phyloP scores from a whole-genome alignment of 805 yeast genomes.

The Yarrowia sp. region DNA sequence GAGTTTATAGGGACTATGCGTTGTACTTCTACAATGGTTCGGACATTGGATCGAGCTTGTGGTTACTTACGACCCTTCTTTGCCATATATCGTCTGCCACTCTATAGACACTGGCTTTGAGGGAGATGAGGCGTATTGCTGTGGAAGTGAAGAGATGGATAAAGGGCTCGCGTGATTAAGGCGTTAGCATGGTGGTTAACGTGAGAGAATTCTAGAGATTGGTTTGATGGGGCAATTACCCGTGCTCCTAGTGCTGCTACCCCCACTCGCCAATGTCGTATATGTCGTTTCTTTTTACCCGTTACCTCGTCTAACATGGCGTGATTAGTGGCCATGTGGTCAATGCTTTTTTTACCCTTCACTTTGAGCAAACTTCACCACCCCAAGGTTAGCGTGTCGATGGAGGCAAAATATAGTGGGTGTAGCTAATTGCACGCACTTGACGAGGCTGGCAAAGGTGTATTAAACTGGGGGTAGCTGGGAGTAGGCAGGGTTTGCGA shows the following conservation, averaged over 20 bases:
- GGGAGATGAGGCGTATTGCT: not conserved
- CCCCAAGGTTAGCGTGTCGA: constrained; percentile 1
- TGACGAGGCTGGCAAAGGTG: constrained; percentile 1
- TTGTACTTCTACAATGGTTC: too few relatives aligned
- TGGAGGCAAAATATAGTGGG: not conserved
- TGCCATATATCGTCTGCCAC: not conserved
- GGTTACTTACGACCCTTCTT: not conserved
- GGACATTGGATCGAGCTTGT: not conserved
- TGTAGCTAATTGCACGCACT: not conserved
- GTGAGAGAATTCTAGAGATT: too few relatives aligned
- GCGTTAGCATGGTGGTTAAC: too few relatives aligned
- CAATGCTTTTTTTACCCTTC: not conserved
- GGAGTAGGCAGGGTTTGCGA: not conserved
- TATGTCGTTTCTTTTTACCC: not conserved
- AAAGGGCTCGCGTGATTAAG: too few relatives aligned
- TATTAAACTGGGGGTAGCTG: not conserved
- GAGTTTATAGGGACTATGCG: not conserved
- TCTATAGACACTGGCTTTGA: not conserved
- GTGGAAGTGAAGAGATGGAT: not conserved
- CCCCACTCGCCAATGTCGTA: too few relatives aligned
- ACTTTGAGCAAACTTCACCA: constrained; percentile 3
- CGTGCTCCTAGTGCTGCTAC: too few relatives aligned
- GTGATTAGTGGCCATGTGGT: constrained; percentile 4
- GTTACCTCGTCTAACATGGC: not conserved
- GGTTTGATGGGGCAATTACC: too few relatives aligned